Evolutionary conservation across 345 rosid genomes (phyloP).

Genomic region (Ricinus communis): DNA sequence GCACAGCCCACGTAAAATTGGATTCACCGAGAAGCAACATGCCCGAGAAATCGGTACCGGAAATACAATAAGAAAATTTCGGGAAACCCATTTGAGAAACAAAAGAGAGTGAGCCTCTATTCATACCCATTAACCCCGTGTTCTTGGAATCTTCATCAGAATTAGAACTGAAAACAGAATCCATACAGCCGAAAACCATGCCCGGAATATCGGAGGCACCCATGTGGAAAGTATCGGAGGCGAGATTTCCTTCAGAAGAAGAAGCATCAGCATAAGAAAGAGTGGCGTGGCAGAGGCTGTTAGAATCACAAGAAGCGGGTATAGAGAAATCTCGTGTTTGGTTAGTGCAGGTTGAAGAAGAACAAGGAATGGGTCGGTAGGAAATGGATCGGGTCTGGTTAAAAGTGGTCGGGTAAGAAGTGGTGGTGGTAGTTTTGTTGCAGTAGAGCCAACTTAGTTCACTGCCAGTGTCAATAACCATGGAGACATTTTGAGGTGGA

Average conservation of each 20-base stretch:
- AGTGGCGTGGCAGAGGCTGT: slow-evolving; percentile 70
- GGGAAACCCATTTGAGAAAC: slow-evolving; percentile 78
- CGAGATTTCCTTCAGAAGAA: slow-evolving; percentile 84
- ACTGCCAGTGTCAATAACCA: slow-evolving; percentile 92
- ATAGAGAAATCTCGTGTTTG: slow-evolving; percentile 70
- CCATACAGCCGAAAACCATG: slow-evolving; percentile 86
- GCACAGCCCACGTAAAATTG: slow-evolving; percentile 51
- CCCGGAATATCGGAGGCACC: slow-evolving; percentile 49
- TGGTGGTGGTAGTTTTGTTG: slow-evolving; percentile 40
- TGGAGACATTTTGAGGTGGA: slow-evolving; percentile 83
- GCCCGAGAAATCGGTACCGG: slow-evolving; percentile 67
- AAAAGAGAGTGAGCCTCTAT: slow-evolving; percentile 81
- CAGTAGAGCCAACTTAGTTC: slow-evolving; percentile 95
- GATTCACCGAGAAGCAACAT: slow-evolving; percentile 79
- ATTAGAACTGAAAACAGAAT: slow-evolving; percentile 61
- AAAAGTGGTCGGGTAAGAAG: slow-evolving; percentile 36
- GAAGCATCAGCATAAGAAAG: slow-evolving; percentile 85
- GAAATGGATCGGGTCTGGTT: slow-evolving; percentile 66
- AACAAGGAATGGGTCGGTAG: slow-evolving; percentile 61
- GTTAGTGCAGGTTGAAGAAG: slow-evolving; percentile 65
- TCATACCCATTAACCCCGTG: slow-evolving; percentile 90
- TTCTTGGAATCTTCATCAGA: slow-evolving; percentile 62
- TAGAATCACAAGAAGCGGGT: slow-evolving; percentile 81
- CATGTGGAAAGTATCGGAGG: slow-evolving; percentile 56
- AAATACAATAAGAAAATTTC: slow-evolving; percentile 87